Base-by-base conservation (phyloP, 805 yeast genomes). In the Candida boleticola region DNA sequence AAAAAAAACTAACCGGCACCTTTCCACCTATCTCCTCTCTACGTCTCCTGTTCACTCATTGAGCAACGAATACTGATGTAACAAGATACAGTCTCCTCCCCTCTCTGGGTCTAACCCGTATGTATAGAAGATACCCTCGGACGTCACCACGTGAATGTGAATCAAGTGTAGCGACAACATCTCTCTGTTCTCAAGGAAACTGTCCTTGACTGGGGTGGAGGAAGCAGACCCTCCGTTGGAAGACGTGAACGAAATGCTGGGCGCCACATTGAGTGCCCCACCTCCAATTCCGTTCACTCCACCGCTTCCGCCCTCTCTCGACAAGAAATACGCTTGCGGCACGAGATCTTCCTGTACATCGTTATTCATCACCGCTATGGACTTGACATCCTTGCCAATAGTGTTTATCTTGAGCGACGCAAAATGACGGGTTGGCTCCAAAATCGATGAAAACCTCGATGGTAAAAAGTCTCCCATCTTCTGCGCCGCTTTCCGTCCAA, bases 341-440 rank as follows among this genome's bases (percentile, higher is more conserved):
- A 60, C 64, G 20, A 56, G 45, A 39, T 60, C 68, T 32, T 61
- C 65, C 38, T 50, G 59, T 21, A 63, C 21, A 35, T 60, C 66
- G 39, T 50, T 62, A 37, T 53, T 63, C 47, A 82, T 74, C 2
- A 79, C 78, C 4, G 75, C 68, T 44, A 68, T 53, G 45, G 79
- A 58, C 45, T 64, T 67, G 29, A 67, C 66, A 46, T 70, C 74
- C 44, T 65, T 66, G 21, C 64, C 61, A 18, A 56, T 46, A n/a
- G 68, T 55, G 35, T 58, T 65, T 17, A 92, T 74, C 58, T 87
- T 89, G 50, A 92, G 72, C 40, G 82, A 86, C 0, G 98, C 97
- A 72, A 88, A 93, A 57, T 90, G 96, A 48, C 99, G 75, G 18
- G 86, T 79, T 11, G 97, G 95, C 55, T 90, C 97, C 52, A 90